phyloP scores from a whole-genome alignment of 208 protist species.

The Entamoeba dispar region DNA sequence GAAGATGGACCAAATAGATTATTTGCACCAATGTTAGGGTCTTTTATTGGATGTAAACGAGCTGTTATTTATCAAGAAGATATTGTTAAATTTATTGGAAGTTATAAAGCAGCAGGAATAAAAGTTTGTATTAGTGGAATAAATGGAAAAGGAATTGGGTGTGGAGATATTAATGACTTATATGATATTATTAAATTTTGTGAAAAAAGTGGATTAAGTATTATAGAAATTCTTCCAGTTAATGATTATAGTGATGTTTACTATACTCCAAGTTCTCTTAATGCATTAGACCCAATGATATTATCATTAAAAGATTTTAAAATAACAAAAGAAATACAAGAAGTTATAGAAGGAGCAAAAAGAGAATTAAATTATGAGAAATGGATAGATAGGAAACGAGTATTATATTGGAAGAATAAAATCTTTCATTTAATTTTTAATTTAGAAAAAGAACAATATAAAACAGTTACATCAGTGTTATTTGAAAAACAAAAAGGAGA shows the following conservation, averaged over 20 bases:
- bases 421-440: neutral
- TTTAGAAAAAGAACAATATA: neutral
- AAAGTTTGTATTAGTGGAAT: neutral
- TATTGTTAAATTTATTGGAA: neutral
- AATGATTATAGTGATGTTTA: neutral
- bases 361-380: neutral
- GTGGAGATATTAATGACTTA: neutral
- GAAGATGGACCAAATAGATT: neutral
- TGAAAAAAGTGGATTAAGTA: neutral
- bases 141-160: neutral
- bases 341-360: neutral
- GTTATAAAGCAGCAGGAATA: neutral
- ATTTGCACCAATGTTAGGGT: neutral
- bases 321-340: neutral
- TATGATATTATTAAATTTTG: neutral
- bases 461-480: neutral
- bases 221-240: neutral
- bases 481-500: neutral
- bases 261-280: neutral
- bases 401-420: neutral
- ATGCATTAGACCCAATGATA: neutral
- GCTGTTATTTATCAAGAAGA: neutral
- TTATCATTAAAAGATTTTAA: neutral
- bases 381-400: neutral
- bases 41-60: neutral